Evolutionary conservation across 495 filamentous ascomycete genomes (phyloP).

Genomic region (Bombardia bombarda): DNA sequence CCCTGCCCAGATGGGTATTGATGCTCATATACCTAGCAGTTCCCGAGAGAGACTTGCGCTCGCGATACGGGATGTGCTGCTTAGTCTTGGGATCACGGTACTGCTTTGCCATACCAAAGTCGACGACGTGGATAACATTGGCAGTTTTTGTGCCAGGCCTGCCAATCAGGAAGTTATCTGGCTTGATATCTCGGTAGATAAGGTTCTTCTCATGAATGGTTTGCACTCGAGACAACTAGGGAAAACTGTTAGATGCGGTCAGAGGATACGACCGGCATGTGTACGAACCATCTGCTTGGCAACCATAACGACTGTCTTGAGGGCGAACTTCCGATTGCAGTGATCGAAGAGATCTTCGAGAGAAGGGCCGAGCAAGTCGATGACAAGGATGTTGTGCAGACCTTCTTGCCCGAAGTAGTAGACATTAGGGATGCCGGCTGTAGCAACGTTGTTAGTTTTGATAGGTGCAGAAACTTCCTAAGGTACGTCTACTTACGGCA

Average conservation of each 20-base stretch:
- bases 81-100: slow-evolving; percentile 99
- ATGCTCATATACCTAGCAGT: slow-evolving; percentile 99
- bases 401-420: slow-evolving; percentile 99
- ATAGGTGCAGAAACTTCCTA: slow-evolving; percentile 1
- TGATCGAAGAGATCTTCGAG: slow-evolving; percentile 98
- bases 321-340: slow-evolving; percentile 89
- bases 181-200: slow-evolving; percentile 99
- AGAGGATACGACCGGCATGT: too few species aligned
- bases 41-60: slow-evolving; percentile 94
- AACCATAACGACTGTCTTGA: slow-evolving; percentile 98
- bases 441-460: background rate
- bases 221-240: slow-evolving; percentile 90
- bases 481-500: slow-evolving; percentile 68
- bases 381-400: slow-evolving; percentile 97
- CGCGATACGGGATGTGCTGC: slow-evolving; percentile 97
- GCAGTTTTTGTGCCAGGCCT: slow-evolving; percentile 85
- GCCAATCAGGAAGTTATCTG: slow-evolving; percentile 98
- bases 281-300: slow-evolving; percentile 95
- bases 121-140: slow-evolving; percentile 98
- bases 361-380: slow-evolving; percentile 92
- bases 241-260: slow-evolving; percentile 6
- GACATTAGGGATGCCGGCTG: slow-evolving; percentile 98
- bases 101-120: slow-evolving; percentile 99
- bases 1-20: slow-evolving; percentile 94
- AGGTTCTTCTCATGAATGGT: slow-evolving; percentile 99